Evolutionary conservation across 1,284 basidiomycete species (phyloP), one percentile per base, ranked within the genome.

Genomic region (Ceratobasidium sp.): DNA sequence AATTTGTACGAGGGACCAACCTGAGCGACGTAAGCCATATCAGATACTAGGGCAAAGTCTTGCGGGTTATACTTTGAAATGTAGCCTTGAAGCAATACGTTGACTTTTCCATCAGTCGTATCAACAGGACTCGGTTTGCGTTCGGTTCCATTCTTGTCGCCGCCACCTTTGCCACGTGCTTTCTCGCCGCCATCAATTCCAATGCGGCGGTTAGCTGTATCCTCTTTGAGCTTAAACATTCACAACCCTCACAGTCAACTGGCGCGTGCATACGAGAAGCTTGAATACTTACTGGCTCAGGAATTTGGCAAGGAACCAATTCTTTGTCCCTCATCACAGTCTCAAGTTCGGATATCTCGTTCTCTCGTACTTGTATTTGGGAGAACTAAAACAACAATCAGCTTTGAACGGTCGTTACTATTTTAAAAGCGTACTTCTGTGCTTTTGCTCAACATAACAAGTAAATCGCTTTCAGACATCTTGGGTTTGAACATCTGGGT

Each of bases 11-110:
- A 18, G 36, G 26, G 8, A 72, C 80, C 71, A 45, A 82, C 81
- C 78, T 96, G 94, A 34, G 93, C 92, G 46, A 90, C 93, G 78
- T 98, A 99, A 3, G 91, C 94, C 77, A 90, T 92, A 79, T 99
- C 97, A 0, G 97, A 99, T 1, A 99, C 92, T 64, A 99, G 84
- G 9, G 97, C 97, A 80, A 98, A 99, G 82, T 99, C 97, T 74
- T 98, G 93, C 28, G 98, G 84, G 53, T 84, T 85, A 26, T 88
- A 85, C 65, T 87, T 84, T 28, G 95, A 98, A 74, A 99, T 94
- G 80, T 89, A 93, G 2, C 90, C 92, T 82, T 99, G 97, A 30
- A 99, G 84, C 39, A 99, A 85, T 73, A 99, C 94, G 80, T 98
- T 99, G 81, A 97, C 95, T 84, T 99, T 99, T 65, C 92, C 94